phyloP scores from a whole-genome alignment of 768 basidiomycete genomes.

The Naematelia aurantialba region DNA sequence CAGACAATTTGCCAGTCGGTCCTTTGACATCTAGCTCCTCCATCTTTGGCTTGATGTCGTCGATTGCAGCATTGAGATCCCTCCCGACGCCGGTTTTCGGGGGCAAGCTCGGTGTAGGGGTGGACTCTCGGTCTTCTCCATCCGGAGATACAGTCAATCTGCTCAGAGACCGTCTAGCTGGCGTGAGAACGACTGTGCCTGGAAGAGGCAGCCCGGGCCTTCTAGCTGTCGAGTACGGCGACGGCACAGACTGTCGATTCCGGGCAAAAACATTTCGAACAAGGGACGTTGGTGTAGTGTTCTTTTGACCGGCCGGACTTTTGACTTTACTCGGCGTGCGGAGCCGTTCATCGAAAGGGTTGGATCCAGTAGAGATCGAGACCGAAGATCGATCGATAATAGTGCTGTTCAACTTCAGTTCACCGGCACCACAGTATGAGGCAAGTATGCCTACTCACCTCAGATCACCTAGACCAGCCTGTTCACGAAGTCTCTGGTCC shows the following conservation, averaged over 20 bases:
- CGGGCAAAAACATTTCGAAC: conserved; percentile 39
- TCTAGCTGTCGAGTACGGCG: conserved; percentile 28
- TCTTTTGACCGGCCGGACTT: conserved; percentile 29
- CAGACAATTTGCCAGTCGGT: neutral
- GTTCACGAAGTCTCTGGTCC: conserved; percentile 29
- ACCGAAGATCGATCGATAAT: conserved; percentile 42
- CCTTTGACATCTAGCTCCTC: neutral
- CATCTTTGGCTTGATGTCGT: conserved; percentile 10
- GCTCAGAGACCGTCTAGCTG: conserved; percentile 18
- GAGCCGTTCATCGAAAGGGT: conserved; percentile 26
- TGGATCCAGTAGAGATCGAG: conserved; percentile 20
- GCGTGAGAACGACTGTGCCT: conserved; percentile 30
- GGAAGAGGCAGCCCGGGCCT: conserved; percentile 10
- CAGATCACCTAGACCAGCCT: conserved; percentile 40
- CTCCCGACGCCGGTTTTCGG: neutral
- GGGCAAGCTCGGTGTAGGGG: conserved; percentile 11
- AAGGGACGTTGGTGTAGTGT: conserved; percentile 36
- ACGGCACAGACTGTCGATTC: conserved; percentile 14
- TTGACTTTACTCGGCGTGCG: conserved; percentile 29
- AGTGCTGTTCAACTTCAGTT: conserved; percentile 21
- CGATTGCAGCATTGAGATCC: conserved; percentile 1
- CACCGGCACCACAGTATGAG: neutral
- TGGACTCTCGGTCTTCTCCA: conserved; percentile 12
- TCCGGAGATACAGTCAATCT: conserved; percentile 28
- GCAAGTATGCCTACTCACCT: conserved; percentile 26